A percentile compares a stretch with the other conserved stretches of the same genome.
phyloP scores from a whole-genome alignment of 257 asterid species.

The Solanum lycopersicoides region DNA sequence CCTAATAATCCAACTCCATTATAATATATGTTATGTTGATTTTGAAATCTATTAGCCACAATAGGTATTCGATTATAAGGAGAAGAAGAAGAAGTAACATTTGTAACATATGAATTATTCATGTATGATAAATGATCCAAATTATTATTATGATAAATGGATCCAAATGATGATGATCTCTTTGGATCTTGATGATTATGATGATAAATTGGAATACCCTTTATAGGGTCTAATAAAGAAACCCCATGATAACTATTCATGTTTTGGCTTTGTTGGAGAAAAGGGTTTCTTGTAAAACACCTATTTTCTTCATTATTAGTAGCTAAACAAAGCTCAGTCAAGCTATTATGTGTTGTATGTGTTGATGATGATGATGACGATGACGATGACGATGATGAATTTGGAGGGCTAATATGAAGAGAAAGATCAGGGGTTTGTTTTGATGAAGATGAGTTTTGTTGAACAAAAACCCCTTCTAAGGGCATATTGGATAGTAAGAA shows the following conservation, averaged over 20 bases:
- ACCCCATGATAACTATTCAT: constrained; percentile 1
- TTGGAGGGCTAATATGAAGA: constrained; percentile 11
- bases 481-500: not conserved
- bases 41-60: constrained; percentile 4
- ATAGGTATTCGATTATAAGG: not conserved
- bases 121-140: constrained; percentile 21
- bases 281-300: not conserved
- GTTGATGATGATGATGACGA: not conserved
- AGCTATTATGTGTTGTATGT: not conserved
- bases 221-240: not conserved
- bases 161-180: constrained; percentile 5
- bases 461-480: constrained; percentile 6
- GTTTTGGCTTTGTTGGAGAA: not conserved
- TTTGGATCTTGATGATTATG: constrained; percentile 27
- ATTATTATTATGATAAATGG: not conserved
- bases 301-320: not conserved
- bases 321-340: not conserved
- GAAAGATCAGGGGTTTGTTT: constrained; percentile 5
- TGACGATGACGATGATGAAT: not conserved
- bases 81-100: constrained; percentile 8
- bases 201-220: constrained; percentile 40
- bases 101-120: constrained; percentile 9
- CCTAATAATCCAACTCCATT: constrained; percentile 18
- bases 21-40: constrained; percentile 8
- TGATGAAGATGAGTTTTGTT: not conserved